Evolutionary conservation across 2,329 filamentous ascomycete genomes (phyloP).

Genomic region (Pestalotiopsis sp.): DNA sequence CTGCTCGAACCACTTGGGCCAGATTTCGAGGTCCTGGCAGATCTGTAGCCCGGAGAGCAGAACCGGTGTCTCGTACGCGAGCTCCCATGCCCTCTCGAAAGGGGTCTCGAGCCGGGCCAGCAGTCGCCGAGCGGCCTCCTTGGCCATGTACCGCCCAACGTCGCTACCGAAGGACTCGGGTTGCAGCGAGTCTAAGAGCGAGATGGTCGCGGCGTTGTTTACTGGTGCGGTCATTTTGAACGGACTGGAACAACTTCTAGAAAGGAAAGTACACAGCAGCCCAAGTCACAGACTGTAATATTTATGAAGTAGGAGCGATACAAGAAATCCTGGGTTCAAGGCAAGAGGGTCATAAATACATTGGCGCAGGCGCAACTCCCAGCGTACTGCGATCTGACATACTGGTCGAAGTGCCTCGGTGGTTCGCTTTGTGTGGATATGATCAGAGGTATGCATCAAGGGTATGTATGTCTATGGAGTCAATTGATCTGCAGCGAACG

Average conservation of each 20-base stretch:
- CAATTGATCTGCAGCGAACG: no score
- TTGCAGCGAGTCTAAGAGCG: neutral
- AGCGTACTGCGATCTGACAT: no score
- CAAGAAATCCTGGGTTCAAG: no score
- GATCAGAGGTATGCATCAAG: no score
- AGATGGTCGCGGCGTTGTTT: neutral
- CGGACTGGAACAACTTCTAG: neutral
- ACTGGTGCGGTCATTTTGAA: neutral
- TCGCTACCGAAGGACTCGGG: constrained; percentile 13
- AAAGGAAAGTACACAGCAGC: neutral
- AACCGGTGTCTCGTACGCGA: constrained; percentile 21
- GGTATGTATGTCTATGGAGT: no score
- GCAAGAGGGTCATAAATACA: no score
- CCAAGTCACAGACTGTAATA: neutral
- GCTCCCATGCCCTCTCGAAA: constrained; percentile 20
- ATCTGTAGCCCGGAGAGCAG: constrained; percentile 23
- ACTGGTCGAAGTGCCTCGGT: no score
- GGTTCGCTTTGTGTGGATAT: no score
- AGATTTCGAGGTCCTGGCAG: constrained; percentile 25
- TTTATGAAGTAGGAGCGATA: no score
- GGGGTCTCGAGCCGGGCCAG: constrained; percentile 22
- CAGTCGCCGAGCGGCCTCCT: constrained; percentile 22
- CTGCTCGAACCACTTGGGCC: constrained; percentile 21
- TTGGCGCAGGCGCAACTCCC: no score
- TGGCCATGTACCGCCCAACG: constrained; percentile 17